These are phyloP conservation scores for Lipomyces anomalus DNA, from an alignment of 805 yeast species.

Conservation along the genomic window DNA sequence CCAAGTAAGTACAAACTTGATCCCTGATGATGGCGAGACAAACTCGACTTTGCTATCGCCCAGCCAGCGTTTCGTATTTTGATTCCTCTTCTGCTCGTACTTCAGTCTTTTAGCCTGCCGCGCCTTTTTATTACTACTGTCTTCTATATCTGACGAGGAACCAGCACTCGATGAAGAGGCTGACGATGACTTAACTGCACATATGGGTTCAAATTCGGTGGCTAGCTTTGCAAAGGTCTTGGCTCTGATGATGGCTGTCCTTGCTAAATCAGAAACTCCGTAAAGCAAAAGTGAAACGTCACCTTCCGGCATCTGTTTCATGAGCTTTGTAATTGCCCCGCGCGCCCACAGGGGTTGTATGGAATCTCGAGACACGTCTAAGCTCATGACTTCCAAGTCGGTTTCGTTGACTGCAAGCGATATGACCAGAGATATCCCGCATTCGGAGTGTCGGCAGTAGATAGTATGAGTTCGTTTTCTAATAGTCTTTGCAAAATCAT, in stretches of 20 bases:
- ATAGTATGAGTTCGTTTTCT: slow-evolving; percentile 1
- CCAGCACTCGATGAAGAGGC: background rate
- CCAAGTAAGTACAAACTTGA: slow-evolving; percentile 16
- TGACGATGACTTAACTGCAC: background rate
- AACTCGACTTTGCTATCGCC: background rate
- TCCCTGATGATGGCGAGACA: background rate
- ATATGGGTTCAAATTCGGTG: background rate
- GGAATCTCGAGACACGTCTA: slow-evolving; percentile 1
- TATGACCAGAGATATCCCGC: slow-evolving; percentile 2
- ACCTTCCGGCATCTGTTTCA: background rate
- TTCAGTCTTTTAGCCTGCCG: background rate
- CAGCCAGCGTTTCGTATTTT: background rate
- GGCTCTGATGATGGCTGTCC: slow-evolving; percentile 8
- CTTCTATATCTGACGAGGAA: background rate
- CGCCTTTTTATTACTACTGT: too few species aligned
- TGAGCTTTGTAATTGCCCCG: slow-evolving; percentile 2
- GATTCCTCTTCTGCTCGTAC: background rate
- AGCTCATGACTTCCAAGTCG: slow-evolving; percentile 9
- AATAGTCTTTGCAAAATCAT: too few species aligned
- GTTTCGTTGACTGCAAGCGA: slow-evolving; percentile 17
- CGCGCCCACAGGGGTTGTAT: slow-evolving; percentile 13
- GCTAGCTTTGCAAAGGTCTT: slow-evolving; percentile 4
- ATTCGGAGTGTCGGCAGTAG: slow-evolving; percentile 2
- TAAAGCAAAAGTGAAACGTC: slow-evolving; percentile 16
- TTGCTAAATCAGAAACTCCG: slow-evolving; percentile 14